A percentile compares a stretch with the other conserved stretches of the same genome.
These are phyloP conservation scores for Trichoderma harzianum DNA, from an alignment of 2,329 filamentous ascomycete genomes.

Conservation along the genomic window DNA sequence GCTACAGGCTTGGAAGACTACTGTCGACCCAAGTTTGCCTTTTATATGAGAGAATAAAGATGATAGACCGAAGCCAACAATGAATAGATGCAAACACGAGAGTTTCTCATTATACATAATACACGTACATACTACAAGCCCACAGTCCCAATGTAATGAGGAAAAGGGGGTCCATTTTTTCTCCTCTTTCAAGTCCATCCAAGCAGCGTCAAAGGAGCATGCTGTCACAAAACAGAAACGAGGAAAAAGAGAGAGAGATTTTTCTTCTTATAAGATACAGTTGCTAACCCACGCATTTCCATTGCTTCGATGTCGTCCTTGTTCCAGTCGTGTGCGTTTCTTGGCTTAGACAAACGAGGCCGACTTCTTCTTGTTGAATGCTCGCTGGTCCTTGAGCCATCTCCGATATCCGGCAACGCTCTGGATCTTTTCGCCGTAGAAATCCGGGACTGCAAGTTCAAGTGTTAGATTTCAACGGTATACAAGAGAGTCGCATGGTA, in stretches of 20 bases:
- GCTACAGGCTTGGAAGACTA: conserved; percentile 66
- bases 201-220: not conserved
- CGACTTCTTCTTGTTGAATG: conserved; percentile 93
- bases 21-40: conserved; percentile 58
- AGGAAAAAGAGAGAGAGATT: not conserved
- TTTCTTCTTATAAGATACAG: not conserved
- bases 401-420: conserved; percentile 87
- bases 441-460: conserved; percentile 68
- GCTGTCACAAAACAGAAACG: not conserved
- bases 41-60: conserved; percentile 41
- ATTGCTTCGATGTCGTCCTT: not conserved
- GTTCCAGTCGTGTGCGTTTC: conserved; percentile 31
- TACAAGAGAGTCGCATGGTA: not conserved
- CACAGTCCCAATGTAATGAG: conserved; percentile 14
- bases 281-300: not conserved
- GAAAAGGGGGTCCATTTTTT: not conserved
- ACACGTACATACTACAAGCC: conserved; percentile 18
- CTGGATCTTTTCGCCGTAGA: conserved; percentile 97
- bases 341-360: conserved; percentile 56
- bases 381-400: conserved; percentile 96
- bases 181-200: conserved; percentile 11
- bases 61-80: not conserved
- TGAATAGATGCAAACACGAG: conserved; percentile 25
- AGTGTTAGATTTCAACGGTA: not conserved
- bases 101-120: conserved; percentile 28